Evolutionary conservation across 2,329 filamentous ascomycete genomes (phyloP).

Genomic region (Fusarium clavum): DNA sequence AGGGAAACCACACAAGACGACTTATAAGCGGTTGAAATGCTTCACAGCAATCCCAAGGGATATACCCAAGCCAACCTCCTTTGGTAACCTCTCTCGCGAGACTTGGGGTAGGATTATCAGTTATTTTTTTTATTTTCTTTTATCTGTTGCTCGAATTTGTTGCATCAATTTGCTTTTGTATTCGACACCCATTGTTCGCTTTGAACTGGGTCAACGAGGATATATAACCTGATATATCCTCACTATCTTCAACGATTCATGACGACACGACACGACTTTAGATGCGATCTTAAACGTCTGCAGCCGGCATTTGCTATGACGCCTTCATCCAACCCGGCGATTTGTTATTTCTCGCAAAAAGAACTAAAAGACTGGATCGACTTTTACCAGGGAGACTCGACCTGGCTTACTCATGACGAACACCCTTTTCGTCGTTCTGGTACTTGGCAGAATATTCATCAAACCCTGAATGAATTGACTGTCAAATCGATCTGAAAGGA

Average conservation of each 20-base stretch:
- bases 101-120: constrained; percentile 27
- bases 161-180: constrained; percentile 3
- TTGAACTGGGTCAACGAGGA: constrained; percentile 25
- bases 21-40: constrained; percentile 54
- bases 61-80: constrained; percentile 46
- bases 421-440: neutral
- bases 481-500: constrained; percentile 8
- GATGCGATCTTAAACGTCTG: constrained; percentile 40
- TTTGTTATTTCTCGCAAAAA: constrained; percentile 13
- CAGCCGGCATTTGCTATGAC: constrained; percentile 28
- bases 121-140: constrained; percentile 6
- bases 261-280: constrained; percentile 46
- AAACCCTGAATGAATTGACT: neutral
- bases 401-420: neutral
- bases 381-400: neutral
- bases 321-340: neutral
- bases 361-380: constrained; percentile 18
- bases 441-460: neutral
- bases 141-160: neutral
- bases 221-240: constrained; percentile 20
- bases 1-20: constrained; percentile 39
- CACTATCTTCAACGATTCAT: constrained; percentile 40
- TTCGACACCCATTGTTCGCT: constrained; percentile 2
- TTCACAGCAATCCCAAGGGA: constrained; percentile 53
- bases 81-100: constrained; percentile 46